Evolutionary conservation across 306 rosid species (phyloP).

Genomic region (Cucurbita argyrosperma): DNA sequence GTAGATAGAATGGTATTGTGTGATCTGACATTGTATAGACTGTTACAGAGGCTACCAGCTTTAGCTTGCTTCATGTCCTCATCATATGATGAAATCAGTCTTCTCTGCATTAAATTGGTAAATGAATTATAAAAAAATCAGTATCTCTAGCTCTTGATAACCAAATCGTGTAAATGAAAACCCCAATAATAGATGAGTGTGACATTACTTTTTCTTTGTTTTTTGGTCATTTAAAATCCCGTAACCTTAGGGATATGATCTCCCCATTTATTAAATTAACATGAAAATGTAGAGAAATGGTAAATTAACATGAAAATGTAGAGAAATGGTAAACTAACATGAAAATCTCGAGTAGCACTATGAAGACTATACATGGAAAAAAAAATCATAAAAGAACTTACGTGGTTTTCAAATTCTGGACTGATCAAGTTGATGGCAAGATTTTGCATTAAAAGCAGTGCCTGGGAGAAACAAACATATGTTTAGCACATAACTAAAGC

Average conservation of each 20-base stretch:
- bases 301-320: background rate
- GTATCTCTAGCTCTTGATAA: background rate
- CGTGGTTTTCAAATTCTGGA: conserved; percentile 69
- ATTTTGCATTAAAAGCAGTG: conserved; percentile 61
- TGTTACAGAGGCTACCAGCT: conserved; percentile 14
- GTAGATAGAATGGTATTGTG: conserved; percentile 46
- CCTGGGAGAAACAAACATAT: conserved; percentile 32
- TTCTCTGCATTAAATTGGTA: conserved; percentile 29
- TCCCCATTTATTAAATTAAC: background rate
- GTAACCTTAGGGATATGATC: background rate
- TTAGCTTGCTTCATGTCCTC: conserved; percentile 22
- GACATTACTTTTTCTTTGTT: too few species aligned
- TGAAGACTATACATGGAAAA: background rate
- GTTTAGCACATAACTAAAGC: background rate
- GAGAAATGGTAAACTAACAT: too few species aligned
- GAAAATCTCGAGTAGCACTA: background rate
- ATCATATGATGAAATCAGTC: conserved; percentile 41
- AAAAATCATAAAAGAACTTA: conserved; percentile 16
- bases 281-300: too few species aligned
- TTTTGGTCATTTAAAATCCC: background rate
- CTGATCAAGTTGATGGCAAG: conserved; percentile 63
- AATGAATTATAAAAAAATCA: background rate
- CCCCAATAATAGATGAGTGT: background rate
- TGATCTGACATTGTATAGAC: conserved; percentile 22
- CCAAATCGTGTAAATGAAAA: background rate